These are phyloP conservation scores for Ettlia oleoabundans DNA, from an alignment of 139 green algal genomes.

Conservation along the genomic window DNA sequence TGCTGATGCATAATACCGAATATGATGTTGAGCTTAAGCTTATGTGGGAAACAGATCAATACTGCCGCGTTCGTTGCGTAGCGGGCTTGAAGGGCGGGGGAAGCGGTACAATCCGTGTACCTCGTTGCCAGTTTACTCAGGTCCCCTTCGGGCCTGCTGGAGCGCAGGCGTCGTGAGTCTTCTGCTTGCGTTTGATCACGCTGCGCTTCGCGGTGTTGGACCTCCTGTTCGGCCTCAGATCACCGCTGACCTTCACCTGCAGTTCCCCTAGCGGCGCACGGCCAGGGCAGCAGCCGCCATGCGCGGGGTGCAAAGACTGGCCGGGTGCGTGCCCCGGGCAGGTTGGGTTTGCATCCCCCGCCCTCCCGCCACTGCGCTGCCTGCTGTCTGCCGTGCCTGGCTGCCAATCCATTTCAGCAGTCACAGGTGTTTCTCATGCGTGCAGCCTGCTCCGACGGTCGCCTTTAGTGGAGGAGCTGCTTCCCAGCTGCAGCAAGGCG, in stretches of 20 bases:
- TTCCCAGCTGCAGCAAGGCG: not conserved
- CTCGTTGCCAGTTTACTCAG: no score
- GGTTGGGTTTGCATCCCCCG: conserved; percentile 26
- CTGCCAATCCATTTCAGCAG: no score
- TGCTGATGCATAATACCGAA: not conserved
- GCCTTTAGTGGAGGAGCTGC: conserved; percentile 3
- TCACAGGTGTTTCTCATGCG: no score
- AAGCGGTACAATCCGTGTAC: no score
- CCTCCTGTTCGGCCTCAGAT: no score
- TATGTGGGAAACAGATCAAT: not conserved
- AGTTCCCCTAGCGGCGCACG: not conserved
- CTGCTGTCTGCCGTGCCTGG: not conserved
- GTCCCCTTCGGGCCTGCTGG: no score
- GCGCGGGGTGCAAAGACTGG: conserved; percentile 26
- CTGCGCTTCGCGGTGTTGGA: no score
- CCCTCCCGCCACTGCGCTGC: not conserved
- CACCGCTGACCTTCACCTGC: not conserved
- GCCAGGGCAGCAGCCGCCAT: not conserved
- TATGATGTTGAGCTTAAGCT: not conserved
- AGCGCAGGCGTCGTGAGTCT: no score
- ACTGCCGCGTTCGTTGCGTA: no score
- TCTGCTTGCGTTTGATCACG: no score
- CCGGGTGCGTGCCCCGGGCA: not conserved
- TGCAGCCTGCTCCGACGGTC: conserved; percentile 16
- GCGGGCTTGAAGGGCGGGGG: no score